phyloP scores from a whole-genome alignment of 306 rosid species.

The Glycine tomentella region DNA sequence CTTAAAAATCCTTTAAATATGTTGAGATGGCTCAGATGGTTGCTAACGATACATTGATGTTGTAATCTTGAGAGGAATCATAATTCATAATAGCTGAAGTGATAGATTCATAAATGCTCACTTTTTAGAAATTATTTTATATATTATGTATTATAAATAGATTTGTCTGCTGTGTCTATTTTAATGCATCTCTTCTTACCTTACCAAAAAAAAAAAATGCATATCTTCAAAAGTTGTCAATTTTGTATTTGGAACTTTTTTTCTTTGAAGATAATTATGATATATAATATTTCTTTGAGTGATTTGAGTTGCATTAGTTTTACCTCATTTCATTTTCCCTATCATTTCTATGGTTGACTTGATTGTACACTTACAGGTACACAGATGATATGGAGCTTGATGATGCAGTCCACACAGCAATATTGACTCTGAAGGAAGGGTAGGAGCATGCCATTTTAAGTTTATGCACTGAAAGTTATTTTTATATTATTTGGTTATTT shows the following conservation, averaged over 20 bases:
- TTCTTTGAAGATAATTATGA: too few species aligned
- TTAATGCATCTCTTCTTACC: neutral
- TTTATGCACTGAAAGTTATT: conserved; percentile 29
- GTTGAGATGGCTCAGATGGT: neutral
- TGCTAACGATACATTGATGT: neutral
- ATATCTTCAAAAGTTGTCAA: neutral
- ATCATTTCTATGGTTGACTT: conserved; percentile 26
- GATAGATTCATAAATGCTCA: too few species aligned
- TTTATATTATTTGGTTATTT: neutral
- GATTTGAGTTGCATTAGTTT: neutral
- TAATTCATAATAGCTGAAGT: too few species aligned
- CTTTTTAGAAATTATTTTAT: too few species aligned
- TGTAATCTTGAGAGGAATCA: too few species aligned
- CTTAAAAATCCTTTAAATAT: neutral
- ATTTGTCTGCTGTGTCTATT: neutral
- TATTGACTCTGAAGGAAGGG: conserved; percentile 98
- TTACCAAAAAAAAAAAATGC: too few species aligned
- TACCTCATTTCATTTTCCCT: neutral
- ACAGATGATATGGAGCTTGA: conserved; percentile 97
- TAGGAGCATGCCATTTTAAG: conserved; percentile 50
- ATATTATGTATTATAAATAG: too few species aligned
- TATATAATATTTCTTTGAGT: neutral
- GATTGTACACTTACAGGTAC: conserved; percentile 62
- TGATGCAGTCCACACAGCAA: conserved; percentile 96
- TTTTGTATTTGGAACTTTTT: neutral